Percentiles rank a stretch among this genome's conserved stretches.
phyloP scores from a whole-genome alignment of 352 stramenopile genomes.

The Globisporangium takayamanum region DNA sequence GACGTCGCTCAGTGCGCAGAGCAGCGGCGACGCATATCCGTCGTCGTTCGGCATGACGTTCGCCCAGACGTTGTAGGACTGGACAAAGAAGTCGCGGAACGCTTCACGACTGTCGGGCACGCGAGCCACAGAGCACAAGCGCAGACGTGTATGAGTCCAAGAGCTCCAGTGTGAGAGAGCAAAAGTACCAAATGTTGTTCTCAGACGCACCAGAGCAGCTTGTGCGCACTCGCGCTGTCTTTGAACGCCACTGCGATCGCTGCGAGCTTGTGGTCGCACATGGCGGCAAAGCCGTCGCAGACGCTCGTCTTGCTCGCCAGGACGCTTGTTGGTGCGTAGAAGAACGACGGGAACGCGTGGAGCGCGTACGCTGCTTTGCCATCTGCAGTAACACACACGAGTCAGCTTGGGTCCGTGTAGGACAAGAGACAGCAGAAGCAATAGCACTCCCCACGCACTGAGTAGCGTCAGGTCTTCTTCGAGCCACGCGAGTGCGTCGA shows the following conservation, averaged over 20 bases:
- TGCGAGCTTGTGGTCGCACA: constrained; percentile 23
- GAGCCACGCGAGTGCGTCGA: constrained; percentile 49
- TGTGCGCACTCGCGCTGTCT: constrained; percentile 3
- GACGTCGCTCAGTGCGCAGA: constrained; percentile 23
- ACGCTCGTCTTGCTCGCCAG: constrained; percentile 16
- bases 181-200: too few species aligned
- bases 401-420: neutral
- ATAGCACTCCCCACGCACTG: constrained; percentile 22
- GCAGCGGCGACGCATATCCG: constrained; percentile 9
- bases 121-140: neutral
- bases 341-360: constrained; percentile 40
- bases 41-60: neutral
- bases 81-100: constrained; percentile 24
- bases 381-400: constrained; percentile 10
- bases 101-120: neutral
- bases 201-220: constrained; percentile 10
- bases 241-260: constrained; percentile 21
- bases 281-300: constrained; percentile 31
- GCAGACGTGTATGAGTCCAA: neutral
- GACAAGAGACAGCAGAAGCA: neutral
- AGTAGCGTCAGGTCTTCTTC: constrained; percentile 48
- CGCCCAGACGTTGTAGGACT: constrained; percentile 10
- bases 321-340: constrained; percentile 30
- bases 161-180: neutral
- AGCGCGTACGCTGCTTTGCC: constrained; percentile 29